Evolutionary conservation across 2,329 filamentous ascomycete genomes (phyloP).

Genomic region (Fusarium sp.): DNA sequence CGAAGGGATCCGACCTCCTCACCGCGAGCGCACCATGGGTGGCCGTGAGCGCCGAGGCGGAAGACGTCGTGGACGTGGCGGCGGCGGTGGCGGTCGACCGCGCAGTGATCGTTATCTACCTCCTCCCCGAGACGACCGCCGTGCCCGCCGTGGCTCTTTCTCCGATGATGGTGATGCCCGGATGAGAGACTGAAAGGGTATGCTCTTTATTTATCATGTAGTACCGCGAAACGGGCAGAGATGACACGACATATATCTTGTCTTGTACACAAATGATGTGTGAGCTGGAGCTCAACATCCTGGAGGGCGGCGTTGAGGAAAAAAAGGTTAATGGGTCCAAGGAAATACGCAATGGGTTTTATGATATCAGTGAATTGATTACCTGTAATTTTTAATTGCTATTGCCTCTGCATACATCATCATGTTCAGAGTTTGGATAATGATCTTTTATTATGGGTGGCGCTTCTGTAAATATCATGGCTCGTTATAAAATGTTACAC

Average conservation of each 20-base stretch:
- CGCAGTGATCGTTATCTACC: conserved; percentile 55
- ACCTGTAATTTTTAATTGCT: conserved; percentile 7
- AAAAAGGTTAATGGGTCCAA: conserved; percentile 7
- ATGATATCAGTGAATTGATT: conserved; percentile 23
- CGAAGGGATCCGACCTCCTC: conserved; percentile 72
- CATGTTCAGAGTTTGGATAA: neutral
- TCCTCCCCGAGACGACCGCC: conserved; percentile 29
- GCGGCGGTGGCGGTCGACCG: conserved; percentile 42
- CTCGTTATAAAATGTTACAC: neutral
- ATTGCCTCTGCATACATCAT: neutral
- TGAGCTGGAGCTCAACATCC: neutral
- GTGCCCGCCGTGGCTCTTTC: conserved; percentile 25
- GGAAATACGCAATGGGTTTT: conserved; percentile 12
- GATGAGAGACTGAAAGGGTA: conserved; percentile 25
- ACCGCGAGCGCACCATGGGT: conserved; percentile 59
- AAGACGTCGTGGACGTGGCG: conserved; percentile 50
- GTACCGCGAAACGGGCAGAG: neutral
- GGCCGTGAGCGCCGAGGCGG: conserved; percentile 55
- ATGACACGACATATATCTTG: neutral
- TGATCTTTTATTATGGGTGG: too few species aligned
- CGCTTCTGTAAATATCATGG: neutral
- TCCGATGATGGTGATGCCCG: conserved; percentile 26
- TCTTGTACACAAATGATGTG: conserved; percentile 1
- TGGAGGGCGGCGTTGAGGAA: conserved; percentile 10
- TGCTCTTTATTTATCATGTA: neutral